Conservation (phyloP, 106 monocot genomes). For the Xerophyta viscosa region DNA sequence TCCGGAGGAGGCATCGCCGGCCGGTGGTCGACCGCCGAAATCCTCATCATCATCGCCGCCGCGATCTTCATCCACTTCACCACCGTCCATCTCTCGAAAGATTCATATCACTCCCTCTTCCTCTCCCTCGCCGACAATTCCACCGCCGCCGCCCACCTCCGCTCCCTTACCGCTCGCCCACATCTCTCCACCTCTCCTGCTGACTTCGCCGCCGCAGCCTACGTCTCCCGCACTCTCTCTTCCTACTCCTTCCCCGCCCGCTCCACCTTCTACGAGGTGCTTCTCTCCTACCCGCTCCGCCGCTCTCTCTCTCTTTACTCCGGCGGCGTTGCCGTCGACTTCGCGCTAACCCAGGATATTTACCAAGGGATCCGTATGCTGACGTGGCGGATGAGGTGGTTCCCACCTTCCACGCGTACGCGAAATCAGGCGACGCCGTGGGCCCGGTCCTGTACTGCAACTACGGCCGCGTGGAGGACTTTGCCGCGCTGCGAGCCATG, state of each 20-base stretch:
- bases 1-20: not conserved
- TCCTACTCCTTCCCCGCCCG: constrained; percentile 25
- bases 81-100: constrained; percentile 8
- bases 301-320: constrained; percentile 20
- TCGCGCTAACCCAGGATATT: constrained; percentile 25
- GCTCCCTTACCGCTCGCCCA: constrained; percentile 46
- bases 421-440: constrained; percentile 36
- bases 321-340: not conserved
- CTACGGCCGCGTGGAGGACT: constrained; percentile 73
- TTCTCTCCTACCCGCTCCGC: constrained; percentile 52
- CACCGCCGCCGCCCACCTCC: constrained; percentile 45
- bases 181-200: constrained; percentile 43
- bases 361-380: constrained; percentile 34
- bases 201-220: constrained; percentile 22
- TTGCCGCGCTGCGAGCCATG: constrained; percentile 15
- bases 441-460: constrained; percentile 54
- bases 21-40: too few species aligned
- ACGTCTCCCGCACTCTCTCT: constrained; percentile 32
- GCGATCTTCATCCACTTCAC: constrained; percentile 16
- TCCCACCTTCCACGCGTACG: constrained; percentile 74
- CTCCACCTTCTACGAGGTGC: constrained; percentile 30
- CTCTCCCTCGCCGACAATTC: constrained; percentile 41
- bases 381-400: constrained; percentile 16
- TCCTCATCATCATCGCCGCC: constrained; percentile 1
- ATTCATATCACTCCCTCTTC: constrained; percentile 60